Percentiles rank a stretch among this genome's conserved stretches.
Conservation (phyloP, 805 yeast genomes). For the Danielozyma ontarioensis region DNA sequence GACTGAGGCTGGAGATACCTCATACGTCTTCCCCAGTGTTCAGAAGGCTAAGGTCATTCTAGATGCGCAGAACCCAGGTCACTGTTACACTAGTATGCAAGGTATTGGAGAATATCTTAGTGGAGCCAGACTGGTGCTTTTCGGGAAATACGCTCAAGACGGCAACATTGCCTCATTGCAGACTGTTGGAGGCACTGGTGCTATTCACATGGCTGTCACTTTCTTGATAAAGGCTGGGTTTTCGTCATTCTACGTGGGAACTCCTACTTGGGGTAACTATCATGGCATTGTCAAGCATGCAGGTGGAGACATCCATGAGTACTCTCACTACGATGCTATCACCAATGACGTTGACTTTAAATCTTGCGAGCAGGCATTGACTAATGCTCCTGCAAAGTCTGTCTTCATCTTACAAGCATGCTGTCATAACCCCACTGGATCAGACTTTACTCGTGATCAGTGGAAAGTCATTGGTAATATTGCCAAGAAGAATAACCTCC, state of each 20-base stretch:
- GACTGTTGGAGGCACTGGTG: constrained; percentile 39
- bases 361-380: constrained; percentile 19
- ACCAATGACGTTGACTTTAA: constrained; percentile 27
- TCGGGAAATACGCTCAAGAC: constrained; percentile 24
- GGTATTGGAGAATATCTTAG: constrained; percentile 34
- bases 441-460: constrained; percentile 31
- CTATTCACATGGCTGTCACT: constrained; percentile 32
- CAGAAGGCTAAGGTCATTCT: constrained; percentile 29
- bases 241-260: constrained; percentile 27
- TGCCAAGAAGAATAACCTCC: constrained; percentile 18
- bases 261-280: constrained; percentile 39
- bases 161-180: constrained; percentile 31
- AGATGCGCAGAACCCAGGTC: constrained; percentile 35
- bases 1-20: constrained; percentile 28
- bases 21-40: constrained; percentile 36
- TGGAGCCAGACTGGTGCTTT: constrained; percentile 31
- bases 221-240: constrained; percentile 22
- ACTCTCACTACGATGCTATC: constrained; percentile 25
- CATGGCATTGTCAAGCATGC: constrained; percentile 26
- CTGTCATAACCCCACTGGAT: constrained; percentile 44
- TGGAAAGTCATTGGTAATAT: constrained; percentile 28
- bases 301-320: constrained; percentile 22
- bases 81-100: constrained; percentile 38
- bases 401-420: constrained; percentile 37
- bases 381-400: constrained; percentile 24